A percentile compares a stretch with the other conserved stretches of the same genome.
phyloP scores from a whole-genome alignment of 768 basidiomycete species.

The Russula sp. region DNA sequence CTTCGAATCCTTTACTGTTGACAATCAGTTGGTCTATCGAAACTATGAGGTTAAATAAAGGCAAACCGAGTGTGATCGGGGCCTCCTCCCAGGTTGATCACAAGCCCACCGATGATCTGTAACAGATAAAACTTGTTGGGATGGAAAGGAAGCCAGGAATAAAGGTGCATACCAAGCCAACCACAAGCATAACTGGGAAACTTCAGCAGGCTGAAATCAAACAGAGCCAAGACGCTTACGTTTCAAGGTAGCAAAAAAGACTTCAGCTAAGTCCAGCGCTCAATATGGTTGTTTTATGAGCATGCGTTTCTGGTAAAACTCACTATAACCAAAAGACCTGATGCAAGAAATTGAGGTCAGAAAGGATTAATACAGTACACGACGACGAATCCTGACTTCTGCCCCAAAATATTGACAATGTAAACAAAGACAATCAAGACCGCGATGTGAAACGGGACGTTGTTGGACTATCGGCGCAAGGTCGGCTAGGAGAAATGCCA shows the following conservation, averaged over 20 bases:
- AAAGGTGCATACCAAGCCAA: constrained; percentile 23
- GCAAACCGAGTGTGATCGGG: constrained; percentile 28
- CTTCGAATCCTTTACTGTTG: constrained; percentile 29
- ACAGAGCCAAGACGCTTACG: constrained; percentile 12
- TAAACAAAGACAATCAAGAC: constrained; percentile 21
- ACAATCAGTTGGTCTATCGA: neutral
- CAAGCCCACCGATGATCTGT: constrained; percentile 29
- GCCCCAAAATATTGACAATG: constrained; percentile 24
- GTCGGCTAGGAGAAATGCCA: neutral
- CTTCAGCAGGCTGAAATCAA: constrained; percentile 5
- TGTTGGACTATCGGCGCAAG: constrained; percentile 11
- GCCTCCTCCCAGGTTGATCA: constrained; percentile 27
- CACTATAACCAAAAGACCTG: constrained; percentile 28
- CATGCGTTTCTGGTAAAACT: neutral
- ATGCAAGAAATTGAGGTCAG: neutral
- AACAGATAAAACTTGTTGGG: neutral
- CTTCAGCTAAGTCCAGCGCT: constrained; percentile 19
- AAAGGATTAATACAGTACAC: neutral
- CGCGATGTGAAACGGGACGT: constrained; percentile 24
- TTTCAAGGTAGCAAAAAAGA: constrained; percentile 29
- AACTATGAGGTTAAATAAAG: neutral
- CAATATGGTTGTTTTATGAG: neutral
- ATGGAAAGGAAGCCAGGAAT: neutral
- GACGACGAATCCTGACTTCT: constrained; percentile 11
- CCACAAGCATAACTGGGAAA: constrained; percentile 28